Base-by-base conservation (phyloP, 75 land plant genomes). In the Pseudotsuga menziesii region DNA sequence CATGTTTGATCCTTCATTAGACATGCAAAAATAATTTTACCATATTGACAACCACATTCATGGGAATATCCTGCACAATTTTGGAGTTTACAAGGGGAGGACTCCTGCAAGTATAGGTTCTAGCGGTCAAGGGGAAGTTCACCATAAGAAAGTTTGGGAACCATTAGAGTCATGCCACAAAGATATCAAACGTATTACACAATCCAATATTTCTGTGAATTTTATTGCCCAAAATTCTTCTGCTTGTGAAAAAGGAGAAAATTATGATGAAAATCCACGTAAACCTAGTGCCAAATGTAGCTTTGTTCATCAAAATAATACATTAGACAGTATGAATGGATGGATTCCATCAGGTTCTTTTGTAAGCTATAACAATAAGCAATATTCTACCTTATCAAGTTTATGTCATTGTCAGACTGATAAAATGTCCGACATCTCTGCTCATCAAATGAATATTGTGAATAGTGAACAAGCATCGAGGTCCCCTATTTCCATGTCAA, bases 81-180 rank as follows among this genome's bases (percentile, higher is more conserved):
- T 69, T 83, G 88, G 85, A 70, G 77, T 77, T 75, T n/a, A 69
- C 15, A 84, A 82, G 80, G 82, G 80, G 48, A 91, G 83, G 83
- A 23, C 20, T 59, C 75, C 55, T 3, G 2, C 75, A 7, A 76
- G 59, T 11, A 60, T 75, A 76, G 79, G 57, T 72, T 41, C 80
- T 56, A 59, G 77, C 25, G 73, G 81, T 23, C 77, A 80, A 80
- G 95, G 81, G 36, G 72, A 80, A 23, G 56, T 69, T 22, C 27
- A 59, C n/a, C 82, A 85, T 69, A 89, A 84, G 83, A 86, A 85
- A 75, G 94, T 89, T 2, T 91, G 91, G 94, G 94, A 90, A 75
- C 92, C 94, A 13, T 44, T 79, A 77, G 92, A 91, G 17, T 66
- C 86, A 75, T 73, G 82, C 74, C 86, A 80, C 41, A 85, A 82